Base-by-base conservation (phyloP, 1,139 yeast genomes). In the Williopsis jadinii region DNA sequence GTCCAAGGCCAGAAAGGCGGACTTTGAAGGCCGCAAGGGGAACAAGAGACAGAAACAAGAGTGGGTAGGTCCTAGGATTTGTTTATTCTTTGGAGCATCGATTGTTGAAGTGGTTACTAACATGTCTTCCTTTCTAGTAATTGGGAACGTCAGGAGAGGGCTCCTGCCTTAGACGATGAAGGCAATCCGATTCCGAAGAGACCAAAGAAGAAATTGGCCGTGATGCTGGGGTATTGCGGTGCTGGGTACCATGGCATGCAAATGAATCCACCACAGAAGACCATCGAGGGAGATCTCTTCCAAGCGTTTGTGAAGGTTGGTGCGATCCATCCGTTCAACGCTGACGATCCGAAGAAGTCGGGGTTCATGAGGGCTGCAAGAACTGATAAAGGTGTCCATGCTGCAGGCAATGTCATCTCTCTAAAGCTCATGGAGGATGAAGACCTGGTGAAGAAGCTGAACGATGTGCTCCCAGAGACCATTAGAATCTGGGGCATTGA, bases 181-280 rank as follows among this genome's bases (percentile, higher is more conserved):
- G 90, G 90, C 9, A 70, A 75, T 31, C 80, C 81, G 10, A 60
- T 78, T 33, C 73, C 73, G 13, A 60, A 68, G 51, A 51, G 59
- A 39, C 71, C 71, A 34, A 67, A 67, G 55, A 62, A 48, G 42
- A 92, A 92, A 62, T 96, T 88, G 19, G 97, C 97, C 0, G 83
- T 86, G 50, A 73, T 88, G 80, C 72, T 92, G 53, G 98, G 99
- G 2, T 92, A 92, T 66, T 92, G 97, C 62, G 99, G 99, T 38
- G 83, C 97, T 0, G 98, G 98, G 0, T 92, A 90, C 63, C 95
- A 87, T 62, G 99, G 99, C 11, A 87, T 92, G 95, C 99, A 92
- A 63, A 70, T 85, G 51, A 90, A 88, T 56, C 95, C 96, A 5
- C 95, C 92, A 28, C 80, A 80, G 41, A 80, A 79, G 57, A 92